These are phyloP conservation scores for Deakozyma indianensis DNA, from an alignment of 805 yeast genomes.

Conservation along the genomic window DNA sequence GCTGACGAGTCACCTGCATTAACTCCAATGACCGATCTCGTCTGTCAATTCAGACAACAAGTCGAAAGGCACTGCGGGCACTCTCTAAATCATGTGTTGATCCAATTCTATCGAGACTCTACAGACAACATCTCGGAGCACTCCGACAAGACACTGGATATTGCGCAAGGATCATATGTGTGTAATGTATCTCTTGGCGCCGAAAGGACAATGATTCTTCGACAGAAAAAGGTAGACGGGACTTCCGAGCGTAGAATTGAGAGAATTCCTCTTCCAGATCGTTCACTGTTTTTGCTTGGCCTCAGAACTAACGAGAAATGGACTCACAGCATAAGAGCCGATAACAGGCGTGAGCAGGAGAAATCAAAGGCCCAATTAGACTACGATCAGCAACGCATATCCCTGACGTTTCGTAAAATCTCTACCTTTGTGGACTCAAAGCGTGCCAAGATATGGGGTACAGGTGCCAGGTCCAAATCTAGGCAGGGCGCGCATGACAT, in stretches of 20 bases:
- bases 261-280: conserved; percentile 6
- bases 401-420: conserved; percentile 8
- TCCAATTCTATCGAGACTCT: conserved; percentile 10
- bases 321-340: conserved; percentile 8
- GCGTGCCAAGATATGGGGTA: conserved; percentile 5
- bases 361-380: conserved; percentile 3
- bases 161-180: conserved; percentile 10
- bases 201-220: conserved; percentile 5
- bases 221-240: conserved; percentile 3
- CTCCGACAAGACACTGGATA: conserved; percentile 11
- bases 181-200: conserved; percentile 10
- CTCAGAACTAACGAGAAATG: conserved; percentile 7
- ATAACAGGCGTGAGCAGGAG: conserved; percentile 3
- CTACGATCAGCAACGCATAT: conserved; percentile 6
- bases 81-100: conserved; percentile 9
- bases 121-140: conserved; percentile 11
- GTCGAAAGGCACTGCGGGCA: conserved; percentile 1
- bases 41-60: neutral
- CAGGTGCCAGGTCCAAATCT: conserved; percentile 3
- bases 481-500: neutral
- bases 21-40: neutral
- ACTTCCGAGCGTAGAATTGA: conserved; percentile 4
- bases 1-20: conserved; percentile 6
- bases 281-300: conserved; percentile 8
- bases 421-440: conserved; percentile 4